Evolutionary conservation across 2,329 filamentous ascomycete genomes (phyloP).

Genomic region (Fonsecaea pugnacius): DNA sequence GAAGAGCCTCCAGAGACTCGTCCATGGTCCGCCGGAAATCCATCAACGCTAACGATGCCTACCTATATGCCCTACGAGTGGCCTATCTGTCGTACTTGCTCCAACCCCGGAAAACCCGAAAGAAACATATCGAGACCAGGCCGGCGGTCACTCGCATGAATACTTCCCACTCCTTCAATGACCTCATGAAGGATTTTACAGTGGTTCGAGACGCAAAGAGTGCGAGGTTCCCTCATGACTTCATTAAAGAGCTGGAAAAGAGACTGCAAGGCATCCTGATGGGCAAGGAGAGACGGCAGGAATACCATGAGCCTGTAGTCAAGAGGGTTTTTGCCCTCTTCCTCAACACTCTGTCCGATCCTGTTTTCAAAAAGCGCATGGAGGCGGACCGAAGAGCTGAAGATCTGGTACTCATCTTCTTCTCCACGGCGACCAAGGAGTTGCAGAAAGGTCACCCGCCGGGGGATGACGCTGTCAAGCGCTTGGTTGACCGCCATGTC

Average conservation of each 20-base stretch:
- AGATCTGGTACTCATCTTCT: constrained; percentile 93
- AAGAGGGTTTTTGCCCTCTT: constrained; percentile 95
- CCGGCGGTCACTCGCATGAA: constrained; percentile 64
- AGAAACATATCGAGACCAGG: constrained; percentile 76
- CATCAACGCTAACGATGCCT: constrained; percentile 73
- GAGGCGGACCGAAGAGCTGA: constrained; percentile 93
- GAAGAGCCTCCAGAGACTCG: constrained; percentile 48
- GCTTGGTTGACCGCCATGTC: constrained; percentile 89
- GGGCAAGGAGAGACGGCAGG: constrained; percentile 80
- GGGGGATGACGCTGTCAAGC: constrained; percentile 86
- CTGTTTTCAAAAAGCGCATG: constrained; percentile 83
- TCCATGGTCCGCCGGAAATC: constrained; percentile 50
- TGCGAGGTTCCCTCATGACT: constrained; percentile 71
- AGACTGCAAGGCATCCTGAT: constrained; percentile 79
- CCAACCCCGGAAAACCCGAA: constrained; percentile 84
- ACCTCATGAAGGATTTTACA: constrained; percentile 86
- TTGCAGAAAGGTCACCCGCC: constrained; percentile 75
- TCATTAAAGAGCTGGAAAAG: constrained; percentile 73
- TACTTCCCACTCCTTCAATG: constrained; percentile 73
- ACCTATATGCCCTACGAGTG: constrained; percentile 84
- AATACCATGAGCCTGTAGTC: constrained; percentile 86
- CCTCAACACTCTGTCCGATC: constrained; percentile 88
- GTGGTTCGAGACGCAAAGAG: constrained; percentile 69
- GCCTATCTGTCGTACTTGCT: constrained; percentile 92
- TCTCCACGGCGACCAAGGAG: constrained; percentile 90